phyloP scores from a whole-genome alignment of 345 rosid genomes.

The Trapa incisa region DNA sequence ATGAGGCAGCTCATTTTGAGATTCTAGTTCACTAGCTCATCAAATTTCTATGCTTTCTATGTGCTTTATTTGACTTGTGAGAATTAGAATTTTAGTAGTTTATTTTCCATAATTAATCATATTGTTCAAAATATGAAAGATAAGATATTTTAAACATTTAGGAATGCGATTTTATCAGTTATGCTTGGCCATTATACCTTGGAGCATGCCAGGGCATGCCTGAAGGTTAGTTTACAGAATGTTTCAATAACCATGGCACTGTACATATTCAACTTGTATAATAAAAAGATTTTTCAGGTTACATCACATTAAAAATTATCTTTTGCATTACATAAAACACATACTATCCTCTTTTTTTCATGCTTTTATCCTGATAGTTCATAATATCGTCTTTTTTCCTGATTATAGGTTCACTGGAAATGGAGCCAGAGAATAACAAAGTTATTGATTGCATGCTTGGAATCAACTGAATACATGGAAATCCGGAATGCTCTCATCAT shows the following conservation, averaged over 20 bases:
- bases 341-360: background rate
- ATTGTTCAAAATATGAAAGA: background rate
- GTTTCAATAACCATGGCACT: too few species aligned
- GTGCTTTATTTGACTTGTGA: background rate
- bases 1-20: background rate
- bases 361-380: background rate
- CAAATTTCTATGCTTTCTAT: background rate
- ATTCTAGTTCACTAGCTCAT: background rate
- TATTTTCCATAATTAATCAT: background rate
- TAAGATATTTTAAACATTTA: background rate
- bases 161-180: background rate
- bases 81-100: background rate
- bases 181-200: background rate
- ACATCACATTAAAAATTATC: background rate
- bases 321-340: background rate
- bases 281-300: background rate
- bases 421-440: constrained; percentile 97
- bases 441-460: constrained; percentile 86
- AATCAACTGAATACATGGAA: constrained; percentile 96
- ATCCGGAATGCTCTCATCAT: constrained; percentile 90
- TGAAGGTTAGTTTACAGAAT: too few species aligned
- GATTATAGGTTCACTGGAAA: constrained; percentile 87
- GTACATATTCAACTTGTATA: background rate
- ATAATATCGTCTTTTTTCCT: constrained; percentile 8
- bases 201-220: background rate